Base-by-base conservation (phyloP, 805 yeast genomes). In the Cyberlindnera mrakii region DNA sequence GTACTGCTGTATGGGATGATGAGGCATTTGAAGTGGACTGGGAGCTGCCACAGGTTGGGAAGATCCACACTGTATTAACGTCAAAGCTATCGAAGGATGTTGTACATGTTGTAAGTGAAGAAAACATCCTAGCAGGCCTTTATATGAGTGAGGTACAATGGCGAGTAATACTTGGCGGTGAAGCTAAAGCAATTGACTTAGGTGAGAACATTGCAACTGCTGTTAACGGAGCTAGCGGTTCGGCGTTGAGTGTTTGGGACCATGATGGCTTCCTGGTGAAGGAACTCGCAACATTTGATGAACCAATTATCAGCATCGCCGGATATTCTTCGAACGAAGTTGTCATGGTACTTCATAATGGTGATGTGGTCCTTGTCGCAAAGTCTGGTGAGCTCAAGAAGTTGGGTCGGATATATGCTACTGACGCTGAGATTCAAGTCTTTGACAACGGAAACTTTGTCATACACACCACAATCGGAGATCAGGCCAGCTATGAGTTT, bases 11-110 rank as follows among this genome's bases (percentile, higher is more conserved):
- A 5, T 68, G 61, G 49, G 60, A 68, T 20, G 82, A 78, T 41
- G 81, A 78, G 46, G 79, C 81, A 0, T 76, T 72, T 54, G 59
- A 60, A 15, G 64, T 65, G 30, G 86, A 80, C 51, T 79, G 82
- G 82, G 71, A 76, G 37, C 57, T 68, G 8, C 65, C 64, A 27
- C 70, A 68, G 39, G 58, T 74, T 25, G 82, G 82, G 1, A 50
- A 55, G 6, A 63, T 72, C 37, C 42, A 51, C 16, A 33, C 34
- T 2, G 48, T 52, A 16, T 37, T 56, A 1, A 33, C 50, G 6
- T 45, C 52, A 45, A 37, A 39, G 27, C 40, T 51, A 13, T 46
- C 52, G 1, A 32, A 25, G 35, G 45, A 41, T 13, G 17, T 47
- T 13, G 35, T 63, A 17, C 45, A 63, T 16, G 44, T 66, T 6